phyloP scores from a whole-genome alignment of 352 stramenopile genomes.

The Phytopythium vexans region DNA sequence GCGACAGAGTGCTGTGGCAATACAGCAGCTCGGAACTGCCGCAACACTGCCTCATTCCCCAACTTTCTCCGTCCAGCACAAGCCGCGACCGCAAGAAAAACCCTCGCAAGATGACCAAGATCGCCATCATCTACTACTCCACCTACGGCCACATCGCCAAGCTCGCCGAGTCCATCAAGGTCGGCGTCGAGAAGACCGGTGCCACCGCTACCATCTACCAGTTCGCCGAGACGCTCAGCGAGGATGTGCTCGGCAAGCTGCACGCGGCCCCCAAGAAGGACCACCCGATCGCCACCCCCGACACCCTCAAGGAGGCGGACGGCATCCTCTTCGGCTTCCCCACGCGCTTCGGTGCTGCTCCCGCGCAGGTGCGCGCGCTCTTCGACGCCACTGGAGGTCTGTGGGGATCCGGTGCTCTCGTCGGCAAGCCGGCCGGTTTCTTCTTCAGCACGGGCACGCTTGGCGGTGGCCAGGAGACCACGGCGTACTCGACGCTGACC shows the following conservation, averaged over 20 bases:
- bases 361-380: slow-evolving; percentile 89
- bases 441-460: slow-evolving; percentile 85
- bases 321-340: slow-evolving; percentile 85
- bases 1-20: too few species aligned
- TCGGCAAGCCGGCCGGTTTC: slow-evolving; percentile 85
- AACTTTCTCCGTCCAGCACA: too few species aligned
- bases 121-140: slow-evolving; percentile 78
- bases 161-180: slow-evolving; percentile 65
- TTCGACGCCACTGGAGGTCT: slow-evolving; percentile 85
- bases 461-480: slow-evolving; percentile 89
- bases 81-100: too few species aligned
- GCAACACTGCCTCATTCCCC: too few species aligned
- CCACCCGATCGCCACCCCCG: slow-evolving; percentile 42
- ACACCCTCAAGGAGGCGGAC: slow-evolving; percentile 58
- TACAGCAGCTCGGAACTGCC: too few species aligned
- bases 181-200: slow-evolving; percentile 54
- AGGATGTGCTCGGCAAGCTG: slow-evolving; percentile 74
- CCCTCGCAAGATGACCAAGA: slow-evolving; percentile 67
- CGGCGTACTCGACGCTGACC: slow-evolving; percentile 72
- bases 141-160: slow-evolving; percentile 76
- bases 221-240: slow-evolving; percentile 61
- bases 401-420: slow-evolving; percentile 77
- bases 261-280: slow-evolving; percentile 64
- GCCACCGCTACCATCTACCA: slow-evolving; percentile 50
- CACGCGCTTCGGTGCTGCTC: slow-evolving; percentile 75